Evolutionary conservation across 2,329 filamentous ascomycete genomes (phyloP).

Genomic region (Ilyonectria sp.): DNA sequence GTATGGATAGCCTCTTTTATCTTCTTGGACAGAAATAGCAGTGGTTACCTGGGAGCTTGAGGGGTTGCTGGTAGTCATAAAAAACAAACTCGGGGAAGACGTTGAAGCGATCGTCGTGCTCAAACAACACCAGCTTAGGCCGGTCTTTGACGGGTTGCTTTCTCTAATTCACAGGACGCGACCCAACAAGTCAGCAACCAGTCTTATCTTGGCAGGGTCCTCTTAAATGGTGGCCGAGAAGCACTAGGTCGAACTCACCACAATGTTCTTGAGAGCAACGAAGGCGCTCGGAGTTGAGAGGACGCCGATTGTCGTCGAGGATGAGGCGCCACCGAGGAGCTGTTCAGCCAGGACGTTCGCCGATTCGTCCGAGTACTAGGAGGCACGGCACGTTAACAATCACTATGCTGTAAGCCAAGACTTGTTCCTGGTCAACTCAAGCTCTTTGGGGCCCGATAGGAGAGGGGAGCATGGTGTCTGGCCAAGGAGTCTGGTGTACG

Average conservation of each 20-base stretch:
- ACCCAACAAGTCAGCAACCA: slow-evolving; percentile 27
- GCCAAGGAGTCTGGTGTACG: slow-evolving; percentile 39
- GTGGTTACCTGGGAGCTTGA: slow-evolving; percentile 70
- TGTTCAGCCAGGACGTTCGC: slow-evolving; percentile 75
- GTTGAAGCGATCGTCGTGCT: slow-evolving; percentile 81
- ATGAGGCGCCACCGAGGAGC: slow-evolving; percentile 73
- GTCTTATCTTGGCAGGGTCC: not conserved
- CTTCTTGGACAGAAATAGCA: too few relatives aligned
- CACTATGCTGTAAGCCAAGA: not conserved
- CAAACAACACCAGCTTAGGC: slow-evolving; percentile 77
- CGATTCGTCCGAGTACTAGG: slow-evolving; percentile 80
- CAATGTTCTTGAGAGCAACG: slow-evolving; percentile 80
- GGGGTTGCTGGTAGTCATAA: slow-evolving; percentile 81
- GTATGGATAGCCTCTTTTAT: slow-evolving; percentile 8
- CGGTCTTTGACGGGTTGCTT: slow-evolving; percentile 42
- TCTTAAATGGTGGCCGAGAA: not conserved
- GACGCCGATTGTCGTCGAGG: slow-evolving; percentile 74
- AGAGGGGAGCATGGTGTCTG: slow-evolving; percentile 7
- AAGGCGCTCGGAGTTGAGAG: slow-evolving; percentile 85
- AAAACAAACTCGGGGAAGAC: slow-evolving; percentile 82
- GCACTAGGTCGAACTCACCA: slow-evolving; percentile 60
- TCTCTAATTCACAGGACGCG: slow-evolving; percentile 28
- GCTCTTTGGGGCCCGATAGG: not conserved
- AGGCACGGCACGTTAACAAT: not conserved
- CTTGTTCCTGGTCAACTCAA: slow-evolving; percentile 1